These are phyloP conservation scores for Lithocarpus polystachyus DNA, from an alignment of 306 rosid genomes.

Conservation along the genomic window DNA sequence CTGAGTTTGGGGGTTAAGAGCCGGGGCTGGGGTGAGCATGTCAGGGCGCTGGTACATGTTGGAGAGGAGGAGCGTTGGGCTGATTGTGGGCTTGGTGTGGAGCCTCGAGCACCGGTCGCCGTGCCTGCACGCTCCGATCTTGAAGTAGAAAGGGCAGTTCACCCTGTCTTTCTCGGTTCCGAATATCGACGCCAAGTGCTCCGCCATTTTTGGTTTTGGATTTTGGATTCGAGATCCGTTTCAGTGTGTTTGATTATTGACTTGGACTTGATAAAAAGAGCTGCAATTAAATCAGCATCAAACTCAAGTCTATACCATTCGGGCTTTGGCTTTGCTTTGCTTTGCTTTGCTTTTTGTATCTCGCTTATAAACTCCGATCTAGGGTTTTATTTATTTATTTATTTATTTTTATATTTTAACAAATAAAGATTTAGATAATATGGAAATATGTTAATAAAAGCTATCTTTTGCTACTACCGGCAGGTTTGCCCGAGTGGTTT, in stretches of 20 bases:
- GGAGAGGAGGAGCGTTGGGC: constrained; percentile 94
- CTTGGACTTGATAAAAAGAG: neutral
- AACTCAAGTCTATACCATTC: no score
- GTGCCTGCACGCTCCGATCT: constrained; percentile 99
- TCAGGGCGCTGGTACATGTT: constrained; percentile 97
- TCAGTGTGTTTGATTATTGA: neutral
- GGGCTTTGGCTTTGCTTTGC: no score
- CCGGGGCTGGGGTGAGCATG: constrained; percentile 60
- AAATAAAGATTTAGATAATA: no score
- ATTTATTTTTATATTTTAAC: neutral
- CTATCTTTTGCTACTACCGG: neutral
- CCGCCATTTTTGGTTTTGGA: constrained; percentile 59
- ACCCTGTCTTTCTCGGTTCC: constrained; percentile 98
- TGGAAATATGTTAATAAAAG: no score
- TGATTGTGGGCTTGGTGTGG: constrained; percentile 90
- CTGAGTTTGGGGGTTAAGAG: constrained; percentile 50
- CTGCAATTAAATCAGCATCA: no score
- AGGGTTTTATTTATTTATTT: constrained; percentile 20
- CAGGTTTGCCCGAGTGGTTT: constrained; percentile 95
- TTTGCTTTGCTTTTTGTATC: no score
- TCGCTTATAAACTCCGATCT: neutral
- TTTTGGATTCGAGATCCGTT: no score
- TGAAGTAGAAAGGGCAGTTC: constrained; percentile 96
- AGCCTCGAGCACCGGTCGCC: constrained; percentile 98
- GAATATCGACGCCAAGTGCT: constrained; percentile 95